Percentiles rank a stretch among this genome's conserved stretches.
phyloP scores from a whole-genome alignment of 1,284 basidiomycete species.

The Austroboletus niveus region DNA sequence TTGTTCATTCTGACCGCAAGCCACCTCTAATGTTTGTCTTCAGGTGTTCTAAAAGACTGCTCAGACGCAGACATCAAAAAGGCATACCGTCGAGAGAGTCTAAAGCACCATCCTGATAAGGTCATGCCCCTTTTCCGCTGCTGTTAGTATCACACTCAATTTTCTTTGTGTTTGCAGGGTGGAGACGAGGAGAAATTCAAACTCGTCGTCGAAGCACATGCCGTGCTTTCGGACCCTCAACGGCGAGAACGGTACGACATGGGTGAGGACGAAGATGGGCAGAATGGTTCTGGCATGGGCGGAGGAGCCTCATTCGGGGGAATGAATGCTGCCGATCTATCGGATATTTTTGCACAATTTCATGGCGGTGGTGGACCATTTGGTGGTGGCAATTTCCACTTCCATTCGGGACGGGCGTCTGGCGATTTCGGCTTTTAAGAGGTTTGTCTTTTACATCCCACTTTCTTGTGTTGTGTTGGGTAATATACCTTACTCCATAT shows the following conservation, averaged over 20 bases:
- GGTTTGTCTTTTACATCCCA: neutral
- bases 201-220: constrained; percentile 67
- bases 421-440: constrained; percentile 25
- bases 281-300: constrained; percentile 35
- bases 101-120: constrained; percentile 86
- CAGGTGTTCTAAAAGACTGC: constrained; percentile 74
- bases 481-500: constrained; percentile 11
- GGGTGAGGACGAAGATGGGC: constrained; percentile 75
- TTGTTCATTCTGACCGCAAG: neutral
- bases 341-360: constrained; percentile 66
- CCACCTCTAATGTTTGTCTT: constrained; percentile 34
- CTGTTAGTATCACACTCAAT: constrained; percentile 6
- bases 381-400: constrained; percentile 23
- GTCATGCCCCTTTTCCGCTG: constrained; percentile 36
- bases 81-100: constrained; percentile 71
- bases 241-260: constrained; percentile 71
- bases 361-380: constrained; percentile 39
- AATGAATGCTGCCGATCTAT: constrained; percentile 50
- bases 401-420: constrained; percentile 16
- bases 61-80: constrained; percentile 81
- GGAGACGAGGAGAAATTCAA: constrained; percentile 88
- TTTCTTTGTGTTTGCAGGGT: constrained; percentile 37
- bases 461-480: constrained; percentile 4
- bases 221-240: constrained; percentile 70
- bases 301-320: constrained; percentile 38